Conservation (phyloP, 1,139 yeast species). For the Geotrichum restrictum region DNA sequence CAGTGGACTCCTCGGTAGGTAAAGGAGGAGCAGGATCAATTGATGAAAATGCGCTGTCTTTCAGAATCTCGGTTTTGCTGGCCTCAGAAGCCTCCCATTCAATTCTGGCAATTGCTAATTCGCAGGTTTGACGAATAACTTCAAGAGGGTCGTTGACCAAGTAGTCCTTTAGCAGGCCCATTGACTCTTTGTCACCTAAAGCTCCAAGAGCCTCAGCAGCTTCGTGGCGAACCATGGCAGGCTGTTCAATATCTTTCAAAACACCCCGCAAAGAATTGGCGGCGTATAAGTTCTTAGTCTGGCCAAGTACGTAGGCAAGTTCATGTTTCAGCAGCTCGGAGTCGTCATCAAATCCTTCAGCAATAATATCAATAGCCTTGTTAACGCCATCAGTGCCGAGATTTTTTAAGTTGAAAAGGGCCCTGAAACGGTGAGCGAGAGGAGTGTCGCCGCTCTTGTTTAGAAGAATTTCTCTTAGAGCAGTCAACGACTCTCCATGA, state of each 20-base stretch:
- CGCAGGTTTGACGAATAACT: slow-evolving; percentile 96
- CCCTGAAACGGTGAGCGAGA: slow-evolving; percentile 85
- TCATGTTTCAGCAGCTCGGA: slow-evolving; percentile 96
- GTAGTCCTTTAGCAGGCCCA: slow-evolving; percentile 62
- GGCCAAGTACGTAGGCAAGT: slow-evolving; percentile 97
- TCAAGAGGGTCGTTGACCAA: slow-evolving; percentile 68
- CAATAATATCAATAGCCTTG: slow-evolving; percentile 79
- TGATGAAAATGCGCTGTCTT: slow-evolving; percentile 72
- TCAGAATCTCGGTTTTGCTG: slow-evolving; percentile 62
- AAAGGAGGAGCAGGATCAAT: slow-evolving; percentile 99
- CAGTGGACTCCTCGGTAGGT: slow-evolving; percentile 53
- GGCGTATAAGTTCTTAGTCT: slow-evolving; percentile 77
- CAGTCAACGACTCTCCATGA: slow-evolving; percentile 29
- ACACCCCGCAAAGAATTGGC: slow-evolving; percentile 74
- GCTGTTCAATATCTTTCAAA: slow-evolving; percentile 54
- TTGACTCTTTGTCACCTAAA: slow-evolving; percentile 75
- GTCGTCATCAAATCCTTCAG: slow-evolving; percentile 69
- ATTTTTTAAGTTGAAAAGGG: slow-evolving; percentile 83
- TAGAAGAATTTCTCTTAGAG: slow-evolving; percentile 32
- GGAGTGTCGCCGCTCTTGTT: slow-evolving; percentile 54
- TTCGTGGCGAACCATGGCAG: slow-evolving; percentile 97
- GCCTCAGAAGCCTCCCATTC: slow-evolving; percentile 80
- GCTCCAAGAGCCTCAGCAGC: slow-evolving; percentile 99
- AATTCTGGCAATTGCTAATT: slow-evolving; percentile 90
- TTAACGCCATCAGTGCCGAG: slow-evolving; percentile 62